A percentile compares a stretch with the other conserved stretches of the same genome.
Conservation (phyloP, 2,329 filamentous ascomycete genomes). For the Pseudogymnoascus sp. region DNA sequence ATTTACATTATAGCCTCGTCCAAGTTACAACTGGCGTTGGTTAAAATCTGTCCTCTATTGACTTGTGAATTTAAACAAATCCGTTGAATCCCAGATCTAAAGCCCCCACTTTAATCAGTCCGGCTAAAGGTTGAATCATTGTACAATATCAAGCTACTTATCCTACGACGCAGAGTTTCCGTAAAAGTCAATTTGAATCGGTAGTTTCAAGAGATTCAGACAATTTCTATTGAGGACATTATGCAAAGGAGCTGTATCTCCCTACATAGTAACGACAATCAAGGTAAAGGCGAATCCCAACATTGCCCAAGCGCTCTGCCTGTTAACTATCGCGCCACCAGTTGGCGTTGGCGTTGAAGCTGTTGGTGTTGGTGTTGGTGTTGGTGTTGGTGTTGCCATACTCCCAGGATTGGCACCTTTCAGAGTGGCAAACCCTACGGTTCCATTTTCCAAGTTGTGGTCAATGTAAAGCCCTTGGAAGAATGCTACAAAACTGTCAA, state of each 20-base stretch:
- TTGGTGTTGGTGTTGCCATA: not conserved
- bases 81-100: not conserved
- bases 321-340: not conserved
- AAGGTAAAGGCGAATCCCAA: not conserved
- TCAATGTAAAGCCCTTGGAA: not conserved
- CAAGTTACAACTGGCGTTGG: slow-evolving; percentile 18
- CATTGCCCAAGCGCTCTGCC: not conserved
- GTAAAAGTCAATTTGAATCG: not conserved
- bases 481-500: not conserved
- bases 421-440: not conserved
- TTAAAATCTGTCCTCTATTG: slow-evolving; percentile 11
- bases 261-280: not conserved
- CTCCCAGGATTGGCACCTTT: not conserved
- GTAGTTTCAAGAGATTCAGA: not conserved
- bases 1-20: slow-evolving; percentile 10
- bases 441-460: not conserved
- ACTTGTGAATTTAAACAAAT: not conserved
- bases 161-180: not conserved
- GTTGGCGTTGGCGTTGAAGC: not conserved
- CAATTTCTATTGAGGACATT: not conserved
- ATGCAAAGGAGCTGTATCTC: not conserved
- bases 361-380: not conserved
- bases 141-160: not conserved
- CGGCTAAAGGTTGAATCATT: not conserved
- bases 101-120: not conserved